Evolutionary conservation across 495 filamentous ascomycete species (phyloP), one percentile per base, ranked within the genome.

Genomic region (Hypoxylon fuscum): DNA sequence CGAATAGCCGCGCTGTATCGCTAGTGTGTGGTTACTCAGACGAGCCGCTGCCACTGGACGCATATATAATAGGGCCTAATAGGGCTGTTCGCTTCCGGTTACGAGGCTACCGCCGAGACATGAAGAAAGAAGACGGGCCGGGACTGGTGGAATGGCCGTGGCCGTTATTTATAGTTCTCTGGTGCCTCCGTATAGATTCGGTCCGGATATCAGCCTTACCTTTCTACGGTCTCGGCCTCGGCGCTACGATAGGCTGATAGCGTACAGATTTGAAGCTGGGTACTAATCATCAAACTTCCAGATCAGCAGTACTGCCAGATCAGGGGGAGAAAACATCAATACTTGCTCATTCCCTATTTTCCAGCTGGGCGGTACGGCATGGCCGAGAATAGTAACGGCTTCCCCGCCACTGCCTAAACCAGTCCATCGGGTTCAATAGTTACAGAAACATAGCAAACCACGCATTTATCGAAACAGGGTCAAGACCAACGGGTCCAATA

Each of bases 351-450:
- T 12, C 40, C 46, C 25, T 40, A 27, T 8, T 35, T 63, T 32
- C 20, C 23, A 25, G 21, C 47, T 41, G 46, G 34, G 25, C 7
- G 40, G 53, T 58, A 34, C 60, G 60, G 60, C 40, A 22, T 64
- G 31, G 47, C 60, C 53, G 60, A 64, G 17, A 49, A 52, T 8
- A 27, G 32, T 15, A 8, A 47, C 41, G 34, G 47, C 22, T 58
- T 47, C 34, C 41, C 41, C 53, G 60, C 60, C 35, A 56, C 23
- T 14, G 25, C 3, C 18, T 17, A 10, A 43, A 12, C 20, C 35
- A 58, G 20, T 22, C 12, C 32, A 42, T 38, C 44, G 47, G 56
- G 56, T n/a, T n/a, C 32, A 31, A 46, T 40, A 10, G 37, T 44
- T 12, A 18, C 3, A n/a, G 21, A 46, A 5, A 14, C 3, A 46